Evolutionary conservation across 805 yeast species (phyloP).

Genomic region (Grigorovia transvaalensis): DNA sequence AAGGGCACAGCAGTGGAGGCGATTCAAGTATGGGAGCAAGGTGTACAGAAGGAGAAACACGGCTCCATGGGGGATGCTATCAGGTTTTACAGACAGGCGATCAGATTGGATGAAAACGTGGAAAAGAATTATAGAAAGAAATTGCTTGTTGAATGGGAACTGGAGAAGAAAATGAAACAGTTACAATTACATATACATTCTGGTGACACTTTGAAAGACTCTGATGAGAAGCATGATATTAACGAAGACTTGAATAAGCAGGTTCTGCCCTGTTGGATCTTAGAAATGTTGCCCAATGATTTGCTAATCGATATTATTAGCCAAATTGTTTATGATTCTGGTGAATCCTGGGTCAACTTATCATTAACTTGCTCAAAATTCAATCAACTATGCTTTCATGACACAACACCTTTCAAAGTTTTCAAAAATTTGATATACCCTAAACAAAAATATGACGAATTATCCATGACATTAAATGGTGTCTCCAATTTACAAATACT

Average conservation of each 20-base stretch:
- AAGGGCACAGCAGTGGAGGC: slow-evolving; percentile 31
- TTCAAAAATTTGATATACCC: slow-evolving; percentile 45
- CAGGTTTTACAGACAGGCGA: slow-evolving; percentile 59
- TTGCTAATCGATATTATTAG: slow-evolving; percentile 43
- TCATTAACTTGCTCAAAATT: slow-evolving; percentile 49
- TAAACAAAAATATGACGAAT: slow-evolving; percentile 41
- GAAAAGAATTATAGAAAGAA: slow-evolving; percentile 58
- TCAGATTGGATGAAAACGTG: slow-evolving; percentile 43
- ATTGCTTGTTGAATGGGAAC: slow-evolving; percentile 35
- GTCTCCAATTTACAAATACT: slow-evolving; percentile 26
- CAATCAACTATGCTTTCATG: slow-evolving; percentile 47
- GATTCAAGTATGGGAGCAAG: slow-evolving; percentile 54
- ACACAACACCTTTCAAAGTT: slow-evolving; percentile 39
- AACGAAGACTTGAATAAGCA: slow-evolving; percentile 19
- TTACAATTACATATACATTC: slow-evolving; percentile 1
- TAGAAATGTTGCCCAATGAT: slow-evolving; percentile 46
- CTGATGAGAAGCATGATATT: slow-evolving; percentile 9
- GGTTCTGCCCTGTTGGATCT: slow-evolving; percentile 32
- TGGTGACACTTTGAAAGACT: slow-evolving; percentile 2
- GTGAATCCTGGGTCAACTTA: slow-evolving; percentile 57
- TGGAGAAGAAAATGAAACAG: slow-evolving; percentile 16
- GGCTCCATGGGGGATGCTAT: slow-evolving; percentile 83
- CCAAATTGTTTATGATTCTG: slow-evolving; percentile 35
- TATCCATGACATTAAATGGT: slow-evolving; percentile 31
- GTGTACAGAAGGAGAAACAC: slow-evolving; percentile 56